Evolutionary conservation across 2,329 filamentous ascomycete species (phyloP).

Genomic region (Arthrobotrys pseudoclavata): DNA sequence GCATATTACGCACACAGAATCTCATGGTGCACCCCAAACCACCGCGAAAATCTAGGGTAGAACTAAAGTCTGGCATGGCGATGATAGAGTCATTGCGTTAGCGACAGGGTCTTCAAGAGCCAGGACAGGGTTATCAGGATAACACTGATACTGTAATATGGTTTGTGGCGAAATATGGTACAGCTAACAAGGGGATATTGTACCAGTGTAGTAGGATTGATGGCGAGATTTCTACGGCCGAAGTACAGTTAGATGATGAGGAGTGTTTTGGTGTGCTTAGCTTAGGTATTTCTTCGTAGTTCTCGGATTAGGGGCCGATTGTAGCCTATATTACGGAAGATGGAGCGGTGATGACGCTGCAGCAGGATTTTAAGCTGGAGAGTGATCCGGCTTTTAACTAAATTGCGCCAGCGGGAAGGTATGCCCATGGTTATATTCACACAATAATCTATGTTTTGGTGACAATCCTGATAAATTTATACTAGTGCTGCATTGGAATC

Average conservation of each 20-base stretch:
- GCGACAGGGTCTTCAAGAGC: not conserved
- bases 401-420: slow-evolving; percentile 5
- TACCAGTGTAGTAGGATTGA: not conserved
- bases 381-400: not conserved
- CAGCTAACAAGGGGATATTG: not conserved
- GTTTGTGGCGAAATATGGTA: slow-evolving; percentile 1
- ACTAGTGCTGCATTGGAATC: not conserved
- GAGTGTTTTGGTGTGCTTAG: not conserved
- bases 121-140: not conserved
- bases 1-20: not conserved
- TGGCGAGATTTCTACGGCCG: not conserved
- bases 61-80: not conserved
- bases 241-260: not conserved
- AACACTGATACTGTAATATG: not conserved
- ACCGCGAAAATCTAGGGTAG: not conserved
- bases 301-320: not conserved
- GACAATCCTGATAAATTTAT: not conserved
- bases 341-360: not conserved
- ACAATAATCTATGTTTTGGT: no score
- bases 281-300: not conserved
- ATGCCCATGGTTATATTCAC: not conserved
- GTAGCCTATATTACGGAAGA: not conserved
- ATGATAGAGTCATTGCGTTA: not conserved
- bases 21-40: not conserved
- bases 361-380: not conserved